phyloP scores from a whole-genome alignment of 2,329 filamentous ascomycete species.

The Dendryphion nanum region DNA sequence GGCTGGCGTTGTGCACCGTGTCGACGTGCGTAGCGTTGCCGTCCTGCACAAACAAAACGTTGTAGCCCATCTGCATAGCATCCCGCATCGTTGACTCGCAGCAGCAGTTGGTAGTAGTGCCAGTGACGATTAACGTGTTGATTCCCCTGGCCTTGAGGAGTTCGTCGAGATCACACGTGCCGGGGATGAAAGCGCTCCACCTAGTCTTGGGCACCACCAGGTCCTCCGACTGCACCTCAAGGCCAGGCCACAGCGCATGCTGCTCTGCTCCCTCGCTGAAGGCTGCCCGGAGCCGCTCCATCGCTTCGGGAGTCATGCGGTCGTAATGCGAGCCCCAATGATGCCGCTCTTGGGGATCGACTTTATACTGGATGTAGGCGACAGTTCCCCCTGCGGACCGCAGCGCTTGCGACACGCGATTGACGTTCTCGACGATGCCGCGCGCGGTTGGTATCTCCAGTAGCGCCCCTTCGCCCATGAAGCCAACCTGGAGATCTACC shows the following conservation, averaged over 20 bases:
- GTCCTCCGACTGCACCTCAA: constrained; percentile 4
- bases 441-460: constrained; percentile 5
- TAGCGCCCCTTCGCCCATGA: constrained; percentile 5
- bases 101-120: constrained; percentile 4
- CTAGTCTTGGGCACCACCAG: constrained; percentile 4
- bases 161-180: constrained; percentile 3
- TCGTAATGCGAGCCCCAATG: constrained; percentile 5
- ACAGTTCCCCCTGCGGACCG: constrained; percentile 4
- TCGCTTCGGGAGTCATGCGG: constrained; percentile 5
- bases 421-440: constrained; percentile 5
- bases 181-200: constrained; percentile 5
- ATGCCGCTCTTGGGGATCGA: constrained; percentile 4
- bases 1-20: constrained; percentile 4
- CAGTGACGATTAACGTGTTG: constrained; percentile 4
- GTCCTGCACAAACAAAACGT: constrained; percentile 4
- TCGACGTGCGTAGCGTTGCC: constrained; percentile 4
- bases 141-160: constrained; percentile 3
- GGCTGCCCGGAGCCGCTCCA: constrained; percentile 1
- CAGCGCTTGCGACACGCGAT: constrained; percentile 4
- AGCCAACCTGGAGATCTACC: constrained; percentile 5
- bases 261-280: constrained; percentile 3
- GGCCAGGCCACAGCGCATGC: constrained; percentile 3
- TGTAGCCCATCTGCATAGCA: constrained; percentile 5
- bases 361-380: constrained; percentile 3
- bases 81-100: constrained; percentile 6